Percentiles rank a stretch among this genome's conserved stretches.
Evolutionary conservation across 2,329 filamentous ascomycete genomes (phyloP).

Genomic region (Epichloe hybrida): DNA sequence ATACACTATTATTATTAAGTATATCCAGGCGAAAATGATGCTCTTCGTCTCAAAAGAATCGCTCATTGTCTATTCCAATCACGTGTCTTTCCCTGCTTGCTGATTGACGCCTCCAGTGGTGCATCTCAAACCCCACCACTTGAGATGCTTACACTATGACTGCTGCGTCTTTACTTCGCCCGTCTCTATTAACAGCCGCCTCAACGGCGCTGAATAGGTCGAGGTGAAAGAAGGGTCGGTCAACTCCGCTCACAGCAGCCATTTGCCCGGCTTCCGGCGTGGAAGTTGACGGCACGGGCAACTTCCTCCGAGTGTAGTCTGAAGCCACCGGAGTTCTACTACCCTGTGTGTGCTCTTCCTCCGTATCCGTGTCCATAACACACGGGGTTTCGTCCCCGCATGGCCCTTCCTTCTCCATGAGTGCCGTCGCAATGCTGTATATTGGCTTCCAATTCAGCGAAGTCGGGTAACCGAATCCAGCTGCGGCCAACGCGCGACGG

Average conservation of each 20-base stretch:
- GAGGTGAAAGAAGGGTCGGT: slow-evolving; percentile 34
- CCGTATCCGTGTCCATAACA: slow-evolving; percentile 2
- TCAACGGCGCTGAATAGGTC: slow-evolving; percentile 31
- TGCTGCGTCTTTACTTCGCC: slow-evolving; percentile 11
- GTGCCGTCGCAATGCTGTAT: slow-evolving; percentile 19
- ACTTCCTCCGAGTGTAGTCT: neutral
- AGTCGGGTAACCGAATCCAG: slow-evolving; percentile 39
- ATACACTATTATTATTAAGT: too few relatives aligned
- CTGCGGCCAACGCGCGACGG: slow-evolving; percentile 38
- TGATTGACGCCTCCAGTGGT: too few relatives aligned
- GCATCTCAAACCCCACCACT: neutral
- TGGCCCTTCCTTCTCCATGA: slow-evolving; percentile 8
- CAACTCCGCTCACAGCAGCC: slow-evolving; percentile 24
- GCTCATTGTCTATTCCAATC: too few relatives aligned
- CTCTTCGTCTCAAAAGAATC: too few relatives aligned
- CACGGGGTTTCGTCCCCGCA: neutral
- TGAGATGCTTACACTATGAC: neutral
- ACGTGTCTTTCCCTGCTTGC: too few relatives aligned
- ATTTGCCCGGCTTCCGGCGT: neutral
- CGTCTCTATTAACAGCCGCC: slow-evolving; percentile 18
- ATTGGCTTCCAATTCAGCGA: slow-evolving; percentile 20
- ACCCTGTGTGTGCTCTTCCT: slow-evolving; percentile 6
- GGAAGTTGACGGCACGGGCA: neutral
- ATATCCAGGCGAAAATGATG: too few relatives aligned
- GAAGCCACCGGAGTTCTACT: neutral